Evolutionary conservation across 306 rosid genomes (phyloP).

Genomic region (Hippophae tibetana): DNA sequence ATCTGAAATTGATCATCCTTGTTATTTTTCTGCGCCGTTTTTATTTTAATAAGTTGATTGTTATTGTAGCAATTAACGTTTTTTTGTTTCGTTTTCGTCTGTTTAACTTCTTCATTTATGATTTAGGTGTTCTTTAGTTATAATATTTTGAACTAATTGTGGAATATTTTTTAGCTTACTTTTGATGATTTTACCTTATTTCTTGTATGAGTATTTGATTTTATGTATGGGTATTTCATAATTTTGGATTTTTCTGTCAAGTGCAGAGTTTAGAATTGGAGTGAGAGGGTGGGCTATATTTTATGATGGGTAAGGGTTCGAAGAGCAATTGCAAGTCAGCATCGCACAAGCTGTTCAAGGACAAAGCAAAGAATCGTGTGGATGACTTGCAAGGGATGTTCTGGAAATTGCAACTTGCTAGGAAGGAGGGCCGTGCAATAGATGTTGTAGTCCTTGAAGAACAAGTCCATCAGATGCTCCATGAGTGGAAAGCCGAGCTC

Average conservation of each 20-base stretch:
- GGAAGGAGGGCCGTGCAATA: slow-evolving; percentile 87
- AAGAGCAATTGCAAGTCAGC: slow-evolving; percentile 89
- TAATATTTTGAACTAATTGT: not conserved
- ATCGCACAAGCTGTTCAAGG: slow-evolving; percentile 86
- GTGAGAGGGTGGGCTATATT: slow-evolving; percentile 14
- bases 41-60: not conserved
- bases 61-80: not conserved
- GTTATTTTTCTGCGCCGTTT: not conserved
- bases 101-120: not conserved
- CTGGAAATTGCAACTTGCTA: slow-evolving; percentile 77
- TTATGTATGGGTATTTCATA: no score
- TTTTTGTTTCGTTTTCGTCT: not conserved
- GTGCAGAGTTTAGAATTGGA: slow-evolving; percentile 29
- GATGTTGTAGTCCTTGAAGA: slow-evolving; percentile 84
- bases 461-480: slow-evolving; percentile 98
- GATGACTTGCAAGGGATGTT: slow-evolving; percentile 89
- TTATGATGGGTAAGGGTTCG: slow-evolving; percentile 73
- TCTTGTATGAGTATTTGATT: not conserved
- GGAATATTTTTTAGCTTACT: not conserved
- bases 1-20: no score
- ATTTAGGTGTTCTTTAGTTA: not conserved
- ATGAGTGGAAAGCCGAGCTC: slow-evolving; percentile 97
- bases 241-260: slow-evolving; percentile 19
- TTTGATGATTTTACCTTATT: not conserved
- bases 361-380: slow-evolving; percentile 93